Conservation (phyloP, 352 stramenopile species). For the Pythium inflatum region DNA sequence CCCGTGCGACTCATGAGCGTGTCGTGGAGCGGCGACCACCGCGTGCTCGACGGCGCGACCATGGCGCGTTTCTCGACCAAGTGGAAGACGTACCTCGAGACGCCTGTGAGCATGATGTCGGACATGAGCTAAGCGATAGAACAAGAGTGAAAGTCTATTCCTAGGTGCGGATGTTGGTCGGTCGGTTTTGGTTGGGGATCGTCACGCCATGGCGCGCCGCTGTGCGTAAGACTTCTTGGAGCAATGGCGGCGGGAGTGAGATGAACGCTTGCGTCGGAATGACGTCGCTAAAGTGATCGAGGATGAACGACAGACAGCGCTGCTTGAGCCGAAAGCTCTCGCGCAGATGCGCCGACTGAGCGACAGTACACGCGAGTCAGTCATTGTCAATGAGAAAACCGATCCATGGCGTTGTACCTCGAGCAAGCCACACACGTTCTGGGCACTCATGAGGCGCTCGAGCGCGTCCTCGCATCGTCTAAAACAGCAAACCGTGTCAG, state of each 20-base stretch:
- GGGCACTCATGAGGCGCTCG: slow-evolving; percentile 61
- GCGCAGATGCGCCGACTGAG: slow-evolving; percentile 69
- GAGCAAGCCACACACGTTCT: slow-evolving; percentile 81
- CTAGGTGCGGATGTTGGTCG: slow-evolving; percentile 1
- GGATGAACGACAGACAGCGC: slow-evolving; percentile 79
- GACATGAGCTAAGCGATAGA: slow-evolving; percentile 76
- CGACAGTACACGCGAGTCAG: too few relatives aligned
- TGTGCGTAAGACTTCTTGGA: slow-evolving; percentile 76
- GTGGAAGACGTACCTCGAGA: slow-evolving; percentile 97
- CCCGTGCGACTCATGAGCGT: slow-evolving; percentile 95
- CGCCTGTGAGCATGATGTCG: slow-evolving; percentile 91
- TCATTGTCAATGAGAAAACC: too few relatives aligned
- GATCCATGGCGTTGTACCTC: too few relatives aligned
- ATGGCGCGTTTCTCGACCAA: slow-evolving; percentile 98
- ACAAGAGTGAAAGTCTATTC: not conserved
- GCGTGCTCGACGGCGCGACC: slow-evolving; percentile 97
- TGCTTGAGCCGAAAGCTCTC: slow-evolving; percentile 77
- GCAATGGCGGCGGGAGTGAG: slow-evolving; percentile 52
- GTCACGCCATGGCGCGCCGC: slow-evolving; percentile 67
- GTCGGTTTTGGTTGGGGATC: slow-evolving; percentile 60
- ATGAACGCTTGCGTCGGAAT: slow-evolving; percentile 76
- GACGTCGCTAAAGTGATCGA: slow-evolving; percentile 80
- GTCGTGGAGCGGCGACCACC: slow-evolving; percentile 98
- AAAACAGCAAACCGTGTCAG: not conserved
- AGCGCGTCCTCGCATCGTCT: slow-evolving; percentile 80